Evolutionary conservation across 1,284 basidiomycete species (phyloP), one percentile per base, ranked within the genome.

Genomic region (Cutaneotrichosporon cutaneum): DNA sequence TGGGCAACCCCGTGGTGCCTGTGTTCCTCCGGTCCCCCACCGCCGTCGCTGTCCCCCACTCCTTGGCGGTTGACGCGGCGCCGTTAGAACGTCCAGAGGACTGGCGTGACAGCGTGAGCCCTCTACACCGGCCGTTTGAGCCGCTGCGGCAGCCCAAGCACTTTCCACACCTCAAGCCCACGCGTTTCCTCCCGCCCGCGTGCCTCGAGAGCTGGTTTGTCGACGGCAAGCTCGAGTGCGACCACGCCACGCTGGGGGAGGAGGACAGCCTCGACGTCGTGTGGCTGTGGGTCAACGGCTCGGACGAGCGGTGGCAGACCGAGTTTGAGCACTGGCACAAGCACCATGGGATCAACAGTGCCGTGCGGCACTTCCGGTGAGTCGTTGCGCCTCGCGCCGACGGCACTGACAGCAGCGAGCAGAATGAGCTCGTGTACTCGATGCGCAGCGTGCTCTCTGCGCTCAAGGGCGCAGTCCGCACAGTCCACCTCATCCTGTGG

Each of bases 221-320:
- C 5, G 63, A 73, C 26, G 77, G 77, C 22, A 73, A 76, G 59
- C 71, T 71, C 18, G 32, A 67, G 8, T 79, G 77, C 54, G 66
- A 66, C 3, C 42, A 56, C 26, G 57, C 33, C 9, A 72, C 76
- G 22, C 60, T 77, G 13, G 76, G 76, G 1, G 59, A 65, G 24
- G 77, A 78, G 60, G 75, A 76, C 27, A 69, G 60, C 24, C 63
- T 78, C 21, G 77, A 79, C 54, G 71, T 72, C 2, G 74, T 70
- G 0, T 79, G 73, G 73, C 60, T 76, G 1, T 78, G 77, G 77
- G 77, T 78, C 21, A 79, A 79, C 52, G 77, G 77, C 0, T 69
- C 69, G 0, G 77, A 79, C 63, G 54, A 59, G 11, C 59, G 73
- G 5, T 79, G 77, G 77, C 30, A 58, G n/a, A 56, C 67, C 13